Evolutionary conservation across 805 yeast species (phyloP).

Genomic region (Metschnikowia rubicola): DNA sequence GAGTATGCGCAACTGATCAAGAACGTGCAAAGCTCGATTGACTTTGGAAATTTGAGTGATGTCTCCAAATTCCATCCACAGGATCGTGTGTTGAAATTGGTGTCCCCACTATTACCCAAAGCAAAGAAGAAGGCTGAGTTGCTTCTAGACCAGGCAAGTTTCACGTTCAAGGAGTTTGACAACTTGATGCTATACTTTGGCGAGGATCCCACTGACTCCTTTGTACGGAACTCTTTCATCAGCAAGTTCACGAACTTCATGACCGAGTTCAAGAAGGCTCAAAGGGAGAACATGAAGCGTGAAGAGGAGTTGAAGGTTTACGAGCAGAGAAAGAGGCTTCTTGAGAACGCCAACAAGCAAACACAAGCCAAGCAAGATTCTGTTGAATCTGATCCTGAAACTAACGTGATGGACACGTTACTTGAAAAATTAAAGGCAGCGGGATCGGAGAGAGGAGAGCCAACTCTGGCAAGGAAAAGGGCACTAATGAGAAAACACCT

Average conservation of each 20-base stretch:
- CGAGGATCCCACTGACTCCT: conserved; percentile 57
- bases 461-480: conserved; percentile 75
- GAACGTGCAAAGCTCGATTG: conserved; percentile 51
- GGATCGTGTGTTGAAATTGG: conserved; percentile 55
- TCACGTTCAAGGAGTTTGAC: conserved; percentile 51
- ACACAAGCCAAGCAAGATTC: conserved; percentile 19
- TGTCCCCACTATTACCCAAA: conserved; percentile 50
- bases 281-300: conserved; percentile 57
- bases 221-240: conserved; percentile 58
- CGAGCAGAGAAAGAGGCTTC: conserved; percentile 68
- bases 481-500: conserved; percentile 70
- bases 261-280: conserved; percentile 59
- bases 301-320: conserved; percentile 70
- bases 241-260: conserved; percentile 58
- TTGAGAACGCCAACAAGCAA: conserved; percentile 45
- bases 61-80: conserved; percentile 60
- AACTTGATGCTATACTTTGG: conserved; percentile 68
- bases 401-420: conserved; percentile 75
- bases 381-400: conserved; percentile 37
- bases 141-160: conserved; percentile 47
- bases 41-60: conserved; percentile 64
- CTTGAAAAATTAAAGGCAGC: conserved; percentile 85
- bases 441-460: conserved; percentile 73
- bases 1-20: conserved; percentile 51
- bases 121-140: conserved; percentile 52